A percentile compares a stretch with the other conserved stretches of the same genome.
phyloP scores from a whole-genome alignment of 345 rosid genomes.

The Zanthoxylum bungeanum region DNA sequence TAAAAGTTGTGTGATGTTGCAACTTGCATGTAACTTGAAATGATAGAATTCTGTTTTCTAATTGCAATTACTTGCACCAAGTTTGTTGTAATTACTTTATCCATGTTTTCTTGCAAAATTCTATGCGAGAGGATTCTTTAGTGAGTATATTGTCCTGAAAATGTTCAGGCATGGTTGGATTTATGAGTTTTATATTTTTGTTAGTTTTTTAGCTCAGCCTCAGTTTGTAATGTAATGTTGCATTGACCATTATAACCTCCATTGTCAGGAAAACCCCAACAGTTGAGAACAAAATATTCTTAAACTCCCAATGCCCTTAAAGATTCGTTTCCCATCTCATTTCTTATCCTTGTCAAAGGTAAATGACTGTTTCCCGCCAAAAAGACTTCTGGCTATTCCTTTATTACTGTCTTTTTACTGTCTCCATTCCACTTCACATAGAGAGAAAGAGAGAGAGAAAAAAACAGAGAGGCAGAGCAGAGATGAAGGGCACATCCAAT shows the following conservation, averaged over 20 bases:
- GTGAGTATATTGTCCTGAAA: not conserved
- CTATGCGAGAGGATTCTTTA: too few species aligned
- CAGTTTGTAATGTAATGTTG: not conserved
- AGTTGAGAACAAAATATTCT: slow-evolving; percentile 18
- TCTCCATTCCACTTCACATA: not conserved
- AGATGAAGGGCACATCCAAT: slow-evolving; percentile 75
- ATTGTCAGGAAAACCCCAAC: not conserved
- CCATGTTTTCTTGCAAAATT: not conserved
- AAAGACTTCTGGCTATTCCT: not conserved
- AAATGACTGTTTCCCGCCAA: slow-evolving; percentile 44
- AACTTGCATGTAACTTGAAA: slow-evolving; percentile 14
- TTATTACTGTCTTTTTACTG: slow-evolving; percentile 13
- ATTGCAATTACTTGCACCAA: not conserved
- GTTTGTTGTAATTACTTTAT: not conserved
- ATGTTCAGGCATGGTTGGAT: not conserved
- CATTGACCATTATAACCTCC: slow-evolving; percentile 21
- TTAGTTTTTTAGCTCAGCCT: not conserved
- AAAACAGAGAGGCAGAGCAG: too few species aligned
- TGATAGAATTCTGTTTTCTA: slow-evolving; percentile 3
- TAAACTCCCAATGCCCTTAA: slow-evolving; percentile 23
- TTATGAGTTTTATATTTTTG: not conserved
- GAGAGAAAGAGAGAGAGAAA: too few species aligned
- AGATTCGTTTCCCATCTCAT: slow-evolving; percentile 21
- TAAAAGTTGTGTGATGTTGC: slow-evolving; percentile 15
- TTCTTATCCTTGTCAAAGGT: slow-evolving; percentile 18